Conservation (phyloP, 768 basidiomycete genomes). For the Leccinum fibrillosum region DNA sequence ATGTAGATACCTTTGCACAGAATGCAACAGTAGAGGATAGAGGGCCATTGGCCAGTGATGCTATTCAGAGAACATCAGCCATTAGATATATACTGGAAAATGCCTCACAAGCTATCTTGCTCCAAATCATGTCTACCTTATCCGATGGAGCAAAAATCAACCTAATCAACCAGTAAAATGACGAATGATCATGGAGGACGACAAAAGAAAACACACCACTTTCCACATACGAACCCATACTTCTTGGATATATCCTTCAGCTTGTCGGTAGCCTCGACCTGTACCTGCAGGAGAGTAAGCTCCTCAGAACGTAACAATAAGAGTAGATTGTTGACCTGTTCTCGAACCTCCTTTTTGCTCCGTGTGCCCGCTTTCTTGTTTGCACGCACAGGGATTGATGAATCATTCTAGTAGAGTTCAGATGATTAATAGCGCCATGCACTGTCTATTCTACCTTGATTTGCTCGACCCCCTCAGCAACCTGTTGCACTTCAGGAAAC, state of each 20-base stretch:
- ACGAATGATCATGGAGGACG: not conserved
- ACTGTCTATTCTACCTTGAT: slow-evolving; percentile 47
- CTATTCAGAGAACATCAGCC: slow-evolving; percentile 30
- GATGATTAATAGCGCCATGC: not conserved
- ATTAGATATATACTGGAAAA: not conserved
- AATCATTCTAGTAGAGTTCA: slow-evolving; percentile 49
- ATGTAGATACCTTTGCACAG: slow-evolving; percentile 65
- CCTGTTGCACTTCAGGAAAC: slow-evolving; percentile 42
- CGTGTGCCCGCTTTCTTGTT: slow-evolving; percentile 70
- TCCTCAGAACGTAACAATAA: not conserved
- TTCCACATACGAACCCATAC: slow-evolving; percentile 55
- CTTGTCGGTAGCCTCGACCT: slow-evolving; percentile 54
- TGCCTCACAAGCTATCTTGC: slow-evolving; percentile 53
- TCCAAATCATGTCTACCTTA: slow-evolving; percentile 64
- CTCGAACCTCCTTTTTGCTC: slow-evolving; percentile 74
- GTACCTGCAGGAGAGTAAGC: slow-evolving; percentile 40
- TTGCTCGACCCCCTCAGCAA: slow-evolving; percentile 52
- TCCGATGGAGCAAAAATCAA: slow-evolving; percentile 61
- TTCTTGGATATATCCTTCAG: slow-evolving; percentile 58
- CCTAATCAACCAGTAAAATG: slow-evolving; percentile 38
- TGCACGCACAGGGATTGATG: slow-evolving; percentile 59
- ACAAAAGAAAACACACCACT: slow-evolving; percentile 48
- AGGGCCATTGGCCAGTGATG: slow-evolving; percentile 63
- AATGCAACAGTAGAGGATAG: slow-evolving; percentile 55
- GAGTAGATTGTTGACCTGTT: slow-evolving; percentile 43